phyloP scores from a whole-genome alignment of 2,329 filamentous ascomycete genomes.

The Botrytis deweyae region DNA sequence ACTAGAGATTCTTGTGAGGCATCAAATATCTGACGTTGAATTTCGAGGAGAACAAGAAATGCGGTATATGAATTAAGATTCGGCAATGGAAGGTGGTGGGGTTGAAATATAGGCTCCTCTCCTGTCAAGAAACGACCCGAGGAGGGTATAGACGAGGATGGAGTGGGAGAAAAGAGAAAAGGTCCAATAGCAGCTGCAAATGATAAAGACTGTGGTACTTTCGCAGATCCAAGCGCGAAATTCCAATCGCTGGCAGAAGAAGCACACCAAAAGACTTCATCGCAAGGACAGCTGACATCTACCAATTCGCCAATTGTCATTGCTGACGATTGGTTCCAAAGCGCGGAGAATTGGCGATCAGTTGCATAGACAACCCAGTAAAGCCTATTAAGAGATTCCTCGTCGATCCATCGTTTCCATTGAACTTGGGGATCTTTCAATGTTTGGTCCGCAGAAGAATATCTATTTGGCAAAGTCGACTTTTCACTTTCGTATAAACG shows the following conservation, averaged over 20 bases:
- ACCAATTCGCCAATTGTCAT: slow-evolving; percentile 32
- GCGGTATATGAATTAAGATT: slow-evolving; percentile 33
- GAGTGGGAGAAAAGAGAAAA: slow-evolving; percentile 27
- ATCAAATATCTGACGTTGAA: slow-evolving; percentile 29
- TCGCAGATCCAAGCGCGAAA: slow-evolving; percentile 30
- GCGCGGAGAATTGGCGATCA: slow-evolving; percentile 32
- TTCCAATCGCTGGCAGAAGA: slow-evolving; percentile 32
- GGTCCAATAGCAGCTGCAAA: slow-evolving; percentile 32
- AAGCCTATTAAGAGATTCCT: slow-evolving; percentile 30
- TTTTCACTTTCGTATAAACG: slow-evolving; percentile 24
- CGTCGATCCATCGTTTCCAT: slow-evolving; percentile 30
- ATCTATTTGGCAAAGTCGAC: neutral
- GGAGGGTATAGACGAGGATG: neutral
- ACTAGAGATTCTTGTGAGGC: slow-evolving; percentile 30
- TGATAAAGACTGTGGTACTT: slow-evolving; percentile 28
- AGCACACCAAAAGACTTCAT: slow-evolving; percentile 34
- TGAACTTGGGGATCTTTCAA: slow-evolving; percentile 22
- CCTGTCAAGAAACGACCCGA: neutral
- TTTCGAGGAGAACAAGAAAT: slow-evolving; percentile 31
- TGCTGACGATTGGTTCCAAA: slow-evolving; percentile 32
- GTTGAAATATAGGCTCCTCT: neutral
- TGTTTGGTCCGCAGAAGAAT: neutral
- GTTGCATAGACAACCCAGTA: slow-evolving; percentile 33
- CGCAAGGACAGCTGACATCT: slow-evolving; percentile 31
- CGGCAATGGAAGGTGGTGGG: slow-evolving; percentile 23